Evolutionary conservation across 164 flowering plant genomes (phyloP).

Genomic region (Cinnamomum chago): DNA sequence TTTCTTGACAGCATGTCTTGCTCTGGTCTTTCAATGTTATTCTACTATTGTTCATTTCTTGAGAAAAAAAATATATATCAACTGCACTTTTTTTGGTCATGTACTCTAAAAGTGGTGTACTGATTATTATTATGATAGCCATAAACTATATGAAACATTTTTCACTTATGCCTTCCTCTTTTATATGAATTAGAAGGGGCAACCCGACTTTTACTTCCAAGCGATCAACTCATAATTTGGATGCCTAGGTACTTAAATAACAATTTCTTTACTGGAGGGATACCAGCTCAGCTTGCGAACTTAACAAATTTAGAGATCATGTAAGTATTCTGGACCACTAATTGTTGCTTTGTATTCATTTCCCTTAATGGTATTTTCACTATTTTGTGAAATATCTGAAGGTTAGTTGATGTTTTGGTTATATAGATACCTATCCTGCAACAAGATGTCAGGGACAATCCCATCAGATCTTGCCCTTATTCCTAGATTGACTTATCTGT

Average conservation of each 20-base stretch:
- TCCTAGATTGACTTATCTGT: constrained; percentile 78
- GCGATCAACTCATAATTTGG: constrained; percentile 6
- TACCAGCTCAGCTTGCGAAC: constrained; percentile 88
- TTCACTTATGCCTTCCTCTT: background rate
- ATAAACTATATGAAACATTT: background rate
- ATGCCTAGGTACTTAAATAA: constrained; percentile 68
- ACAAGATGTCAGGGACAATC: constrained; percentile 85
- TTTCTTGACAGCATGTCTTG: background rate
- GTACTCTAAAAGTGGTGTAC: background rate
- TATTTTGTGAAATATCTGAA: background rate
- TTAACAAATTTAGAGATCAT: constrained; percentile 75
- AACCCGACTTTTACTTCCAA: background rate
- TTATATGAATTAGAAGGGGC: background rate
- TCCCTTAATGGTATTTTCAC: background rate
- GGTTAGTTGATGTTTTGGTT: constrained; percentile 16
- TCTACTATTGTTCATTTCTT: background rate
- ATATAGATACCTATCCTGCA: constrained; percentile 75
- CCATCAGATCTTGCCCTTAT: constrained; percentile 75
- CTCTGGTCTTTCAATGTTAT: background rate
- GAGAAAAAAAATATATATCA: background rate
- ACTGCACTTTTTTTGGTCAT: no score
- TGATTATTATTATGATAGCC: background rate
- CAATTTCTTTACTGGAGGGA: constrained; percentile 86
- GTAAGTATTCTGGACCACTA: constrained; percentile 4
- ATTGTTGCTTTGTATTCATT: no score